These are phyloP conservation scores for Fusarium torulosum DNA, from an alignment of 2,329 filamentous ascomycete genomes.

Conservation along the genomic window DNA sequence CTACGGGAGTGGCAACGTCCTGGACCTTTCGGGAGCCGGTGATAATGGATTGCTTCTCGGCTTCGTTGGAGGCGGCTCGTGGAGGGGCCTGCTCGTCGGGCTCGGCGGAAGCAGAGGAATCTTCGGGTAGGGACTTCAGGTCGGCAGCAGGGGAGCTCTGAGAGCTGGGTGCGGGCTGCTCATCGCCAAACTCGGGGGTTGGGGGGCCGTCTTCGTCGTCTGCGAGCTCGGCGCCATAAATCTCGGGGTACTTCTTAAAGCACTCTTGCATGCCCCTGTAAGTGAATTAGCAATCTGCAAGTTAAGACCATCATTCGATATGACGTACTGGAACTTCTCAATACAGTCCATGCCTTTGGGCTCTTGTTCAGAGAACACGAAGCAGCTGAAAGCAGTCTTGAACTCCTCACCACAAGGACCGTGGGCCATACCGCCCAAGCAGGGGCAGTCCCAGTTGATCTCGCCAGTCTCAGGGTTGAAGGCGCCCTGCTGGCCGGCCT, in stretches of 20 bases:
- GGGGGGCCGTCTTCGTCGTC: slow-evolving; percentile 72
- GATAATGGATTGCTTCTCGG: slow-evolving; percentile 4
- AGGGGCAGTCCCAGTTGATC: slow-evolving; percentile 99
- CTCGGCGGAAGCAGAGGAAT: slow-evolving; percentile 4
- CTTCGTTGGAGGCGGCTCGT: neutral
- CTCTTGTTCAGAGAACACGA: slow-evolving; percentile 94
- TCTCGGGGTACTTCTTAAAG: slow-evolving; percentile 91
- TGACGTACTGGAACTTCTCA: slow-evolving; percentile 91
- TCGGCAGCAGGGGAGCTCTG: slow-evolving; percentile 15
- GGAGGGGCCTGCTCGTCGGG: slow-evolving; percentile 4
- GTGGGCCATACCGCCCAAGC: slow-evolving; percentile 95
- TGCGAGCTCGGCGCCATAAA: slow-evolving; percentile 90
- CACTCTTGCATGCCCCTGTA: slow-evolving; percentile 94
- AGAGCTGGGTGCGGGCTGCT: slow-evolving; percentile 40
- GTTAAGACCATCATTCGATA: neutral
- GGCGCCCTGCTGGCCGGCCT: slow-evolving; percentile 87
- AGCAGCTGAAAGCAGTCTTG: slow-evolving; percentile 96
- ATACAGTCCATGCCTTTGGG: slow-evolving; percentile 98
- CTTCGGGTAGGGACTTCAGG: slow-evolving; percentile 3
- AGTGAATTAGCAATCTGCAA: slow-evolving; percentile 43
- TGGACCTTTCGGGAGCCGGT: slow-evolving; percentile 25
- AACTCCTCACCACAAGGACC: slow-evolving; percentile 97
- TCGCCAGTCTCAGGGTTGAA: slow-evolving; percentile 99
- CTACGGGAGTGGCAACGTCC: slow-evolving; percentile 30
- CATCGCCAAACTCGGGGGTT: slow-evolving; percentile 48